Evolutionary conservation across 129 eudicot genomes (phyloP), one percentile per base, ranked within the genome.

Genomic region (Helianthus tuberosus): DNA sequence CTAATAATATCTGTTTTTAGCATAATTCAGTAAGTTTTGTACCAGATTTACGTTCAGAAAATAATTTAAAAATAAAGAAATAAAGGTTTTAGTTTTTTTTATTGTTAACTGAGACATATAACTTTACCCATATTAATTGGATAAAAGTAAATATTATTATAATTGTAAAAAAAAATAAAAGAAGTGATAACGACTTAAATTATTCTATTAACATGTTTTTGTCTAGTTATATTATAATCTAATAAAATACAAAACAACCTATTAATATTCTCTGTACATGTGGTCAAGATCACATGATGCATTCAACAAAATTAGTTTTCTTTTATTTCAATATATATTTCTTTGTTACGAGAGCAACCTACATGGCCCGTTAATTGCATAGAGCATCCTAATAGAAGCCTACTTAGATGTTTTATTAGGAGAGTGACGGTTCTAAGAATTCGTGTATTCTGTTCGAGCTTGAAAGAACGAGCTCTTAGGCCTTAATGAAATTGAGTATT

Each of bases 261-360:
- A 49, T 27, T 8, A 50, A 49, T 52, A 20, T 36, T 52, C 43
- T 46, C 60, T 72, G 58, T 32, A 14, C 46, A 72, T 59, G 55
- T 58, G 47, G 68, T 72, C 58, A 72, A 72, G 23, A n/a, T 61
- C 69, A 73, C 77, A 73, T 73, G 61, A 15, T 73, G 48, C 36
- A 16, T 71, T 48, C 70, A 61, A 73, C 62, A 32, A 49, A 73
- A 29, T 14, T 48, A 73, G 35, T 57, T 71, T 2, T 52, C 0
- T 20, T 57, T 55, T 20, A 58, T 55, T 11, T 57, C 23, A 3
- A 7, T 20, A 7, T 36, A 16, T 20, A 39, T 53, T 36, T 43
- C 3, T 38, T 38, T 39, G 7, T 39, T 39, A 39, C 46, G 39
- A 23, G 14, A 17, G 51, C 69, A 16, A 41, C 51, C 8, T 39